Base-by-base conservation (phyloP, 768 basidiomycete species). In the Artomyces pyxidatus region DNA sequence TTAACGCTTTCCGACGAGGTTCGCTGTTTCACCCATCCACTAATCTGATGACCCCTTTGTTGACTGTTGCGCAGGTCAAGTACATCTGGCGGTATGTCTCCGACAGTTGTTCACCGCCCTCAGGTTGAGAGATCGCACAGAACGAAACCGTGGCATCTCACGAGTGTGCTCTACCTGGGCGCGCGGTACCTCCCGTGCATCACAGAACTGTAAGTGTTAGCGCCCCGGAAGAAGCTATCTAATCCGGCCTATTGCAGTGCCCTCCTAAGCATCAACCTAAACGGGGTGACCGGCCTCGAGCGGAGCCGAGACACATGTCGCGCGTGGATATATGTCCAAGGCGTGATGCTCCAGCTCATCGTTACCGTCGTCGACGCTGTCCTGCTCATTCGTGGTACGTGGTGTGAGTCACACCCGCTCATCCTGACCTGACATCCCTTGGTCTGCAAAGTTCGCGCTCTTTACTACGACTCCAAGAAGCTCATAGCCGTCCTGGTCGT, bases 311-410 rank as follows among this genome's bases (percentile, higher is more conserved):
- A 16, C 3, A 51, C 59, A 16, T 62, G 61, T 38, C 51, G 35
- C 3, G 40, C 30, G 2, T 62, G 61, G 61, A 52, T 58, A 26
- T 42, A 49, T 5, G 50, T 59, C 27, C 61, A 62, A 27, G 61
- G 49, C 2, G 39, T 54, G 2, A 38, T 58, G 2, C 38, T 60
- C 8, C 61, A 62, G 23, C 19, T 59, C 14, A 55, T 60, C 39
- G 49, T 62, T 38, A 57, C 61, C 4, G 55, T 56, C 3, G 61
- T 62, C 6, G 61, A 62, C 35, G 49, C 55, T 35, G 57, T 62
- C 27, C 57, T 62, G 21, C 52, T 62, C 14, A 56, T 52, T 5
- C 59, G 61, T 9, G 59, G 61, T 60, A 26, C 25, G 59, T 40
- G 6, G 21, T 17, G 26, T n/a, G 25, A 30, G 12, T 35, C 30